phyloP scores from a whole-genome alignment of 225 moss, liverwort and hornwort genomes.

The Physcomitrium patens region DNA sequence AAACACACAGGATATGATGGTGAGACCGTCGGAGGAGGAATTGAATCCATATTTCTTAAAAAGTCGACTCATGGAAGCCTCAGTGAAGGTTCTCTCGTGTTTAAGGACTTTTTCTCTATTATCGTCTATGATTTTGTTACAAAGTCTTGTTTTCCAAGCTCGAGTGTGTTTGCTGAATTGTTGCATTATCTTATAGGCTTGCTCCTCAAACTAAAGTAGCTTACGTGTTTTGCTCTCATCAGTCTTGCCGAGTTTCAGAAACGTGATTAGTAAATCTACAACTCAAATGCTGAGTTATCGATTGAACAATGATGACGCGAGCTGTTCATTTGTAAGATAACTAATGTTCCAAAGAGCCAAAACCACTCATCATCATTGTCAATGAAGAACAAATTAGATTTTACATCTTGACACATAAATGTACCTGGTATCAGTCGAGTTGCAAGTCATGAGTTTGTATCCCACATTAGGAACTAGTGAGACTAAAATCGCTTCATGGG shows the following conservation, averaged over 20 bases:
- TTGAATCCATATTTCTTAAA: slow-evolving; percentile 47
- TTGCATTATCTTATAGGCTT: background rate
- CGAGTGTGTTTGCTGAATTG: background rate
- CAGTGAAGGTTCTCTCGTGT: slow-evolving; percentile 54
- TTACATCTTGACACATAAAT: background rate
- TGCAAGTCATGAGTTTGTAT: background rate
- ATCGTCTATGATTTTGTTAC: background rate
- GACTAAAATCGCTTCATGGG: background rate
- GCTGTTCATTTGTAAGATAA: background rate
- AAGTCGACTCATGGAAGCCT: slow-evolving; percentile 66
- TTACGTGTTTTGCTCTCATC: background rate
- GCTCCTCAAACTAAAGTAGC: background rate
- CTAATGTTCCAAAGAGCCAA: background rate
- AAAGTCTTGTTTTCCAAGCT: background rate
- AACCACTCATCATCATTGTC: background rate
- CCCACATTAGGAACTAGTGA: background rate
- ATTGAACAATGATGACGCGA: slow-evolving; percentile 4
- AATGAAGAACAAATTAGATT: background rate
- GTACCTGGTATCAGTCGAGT: background rate
- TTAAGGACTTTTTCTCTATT: slow-evolving; percentile 10
- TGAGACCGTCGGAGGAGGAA: slow-evolving; percentile 51
- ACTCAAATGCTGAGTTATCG: background rate
- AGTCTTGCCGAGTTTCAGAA: background rate
- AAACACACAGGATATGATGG: slow-evolving; percentile 53
- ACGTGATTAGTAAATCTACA: slow-evolving; percentile 5